Evolutionary conservation across 345 rosid species (phyloP).

Genomic region (Pistacia atlantica): DNA sequence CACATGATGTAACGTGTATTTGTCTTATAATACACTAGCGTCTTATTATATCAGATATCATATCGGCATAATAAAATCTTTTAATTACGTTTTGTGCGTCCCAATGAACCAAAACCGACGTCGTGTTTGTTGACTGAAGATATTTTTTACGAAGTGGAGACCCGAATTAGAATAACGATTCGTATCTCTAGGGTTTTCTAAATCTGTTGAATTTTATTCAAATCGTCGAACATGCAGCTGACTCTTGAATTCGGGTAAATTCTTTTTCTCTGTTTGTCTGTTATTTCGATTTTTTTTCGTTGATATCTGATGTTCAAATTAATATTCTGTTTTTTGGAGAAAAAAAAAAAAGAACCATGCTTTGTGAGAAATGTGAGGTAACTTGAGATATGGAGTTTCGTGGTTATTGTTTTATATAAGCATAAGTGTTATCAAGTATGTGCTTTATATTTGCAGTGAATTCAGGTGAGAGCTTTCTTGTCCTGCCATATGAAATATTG

Average conservation of each 20-base stretch:
- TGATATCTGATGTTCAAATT: too few species aligned
- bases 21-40: neutral
- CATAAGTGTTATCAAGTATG: too few species aligned
- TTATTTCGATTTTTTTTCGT: neutral
- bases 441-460: too few species aligned
- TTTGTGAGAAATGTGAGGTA: too few species aligned
- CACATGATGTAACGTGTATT: neutral
- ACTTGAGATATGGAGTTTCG: too few species aligned
- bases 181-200: slow-evolving; percentile 31
- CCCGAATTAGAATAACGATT: neutral
- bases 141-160: neutral
- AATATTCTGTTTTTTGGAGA: too few species aligned
- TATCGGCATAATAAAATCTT: neutral
- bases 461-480: too few species aligned
- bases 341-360: too few species aligned
- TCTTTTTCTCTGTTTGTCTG: neutral
- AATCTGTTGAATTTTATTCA: slow-evolving; percentile 8
- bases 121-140: neutral
- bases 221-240: slow-evolving; percentile 56
- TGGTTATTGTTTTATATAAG: neutral
- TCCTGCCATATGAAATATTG: too few species aligned
- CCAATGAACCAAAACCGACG: neutral
- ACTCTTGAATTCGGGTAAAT: slow-evolving; percentile 82
- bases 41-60: neutral
- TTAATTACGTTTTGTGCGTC: neutral